Conservation (phyloP, 129 eudicot species). For the Helianthus tuberosus region DNA sequence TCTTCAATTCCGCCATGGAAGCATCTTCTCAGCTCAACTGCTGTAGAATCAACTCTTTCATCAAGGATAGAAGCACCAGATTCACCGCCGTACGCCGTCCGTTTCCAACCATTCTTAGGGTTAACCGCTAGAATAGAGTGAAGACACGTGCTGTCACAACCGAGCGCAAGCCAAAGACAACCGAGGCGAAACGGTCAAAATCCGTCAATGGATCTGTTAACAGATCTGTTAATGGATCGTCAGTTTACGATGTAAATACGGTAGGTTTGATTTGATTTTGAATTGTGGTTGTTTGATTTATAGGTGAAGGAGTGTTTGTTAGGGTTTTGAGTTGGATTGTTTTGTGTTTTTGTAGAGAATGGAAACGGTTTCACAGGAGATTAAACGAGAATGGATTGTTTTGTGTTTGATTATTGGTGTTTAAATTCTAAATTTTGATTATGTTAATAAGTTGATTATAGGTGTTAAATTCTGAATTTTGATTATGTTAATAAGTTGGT, state of each 20-base stretch:
- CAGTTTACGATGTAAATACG: conserved; percentile 33
- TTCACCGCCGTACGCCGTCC: conserved; percentile 38
- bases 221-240: conserved; percentile 59
- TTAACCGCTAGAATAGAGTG: conserved; percentile 46
- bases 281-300: background rate
- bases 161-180: conserved; percentile 59
- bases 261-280: too few species aligned
- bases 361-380: conserved; percentile 90
- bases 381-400: too few species aligned
- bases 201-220: conserved; percentile 55
- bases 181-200: conserved; percentile 30
- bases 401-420: too few species aligned
- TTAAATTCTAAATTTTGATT: too few species aligned
- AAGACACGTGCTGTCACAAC: conserved; percentile 67
- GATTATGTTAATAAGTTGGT: too few species aligned
- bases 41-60: conserved; percentile 47
- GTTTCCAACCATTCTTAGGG: conserved; percentile 32
- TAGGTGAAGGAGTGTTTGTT: too few species aligned
- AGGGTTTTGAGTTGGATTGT: conserved; percentile 5
- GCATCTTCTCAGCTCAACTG: conserved; percentile 63
- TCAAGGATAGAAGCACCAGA: conserved; percentile 12
- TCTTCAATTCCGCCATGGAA: conserved; percentile 55
- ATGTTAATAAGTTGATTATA: too few species aligned
- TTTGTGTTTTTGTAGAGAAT: conserved; percentile 63
- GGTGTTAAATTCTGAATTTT: too few species aligned